Evolutionary conservation across 805 yeast genomes (phyloP), one percentile per base, ranked within the genome.

Genomic region (Pichia manshurica): DNA sequence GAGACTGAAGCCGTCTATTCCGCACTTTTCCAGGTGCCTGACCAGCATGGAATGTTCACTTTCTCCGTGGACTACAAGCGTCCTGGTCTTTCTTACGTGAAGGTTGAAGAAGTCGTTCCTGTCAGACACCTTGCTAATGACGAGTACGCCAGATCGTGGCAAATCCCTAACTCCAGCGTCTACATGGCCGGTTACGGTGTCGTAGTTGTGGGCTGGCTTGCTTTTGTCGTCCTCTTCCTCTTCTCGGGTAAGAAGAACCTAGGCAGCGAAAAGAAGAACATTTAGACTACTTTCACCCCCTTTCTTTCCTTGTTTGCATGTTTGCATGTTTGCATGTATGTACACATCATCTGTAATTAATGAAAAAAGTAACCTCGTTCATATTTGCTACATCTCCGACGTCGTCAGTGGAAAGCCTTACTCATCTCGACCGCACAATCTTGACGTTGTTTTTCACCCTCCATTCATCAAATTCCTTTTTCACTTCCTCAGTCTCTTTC

Each of bases 1-100:
- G 60, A 57, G 2, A 65, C 69, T 5, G 65, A 74, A n/a, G 82
- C 80, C 59, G 62, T 70, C 17, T 82, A 78, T 59, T 68, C 67
- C 19, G 71, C 77, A 17, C 67, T 70, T 45, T 88, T 93, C 66
- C 75, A 74, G 41, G 67, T 88, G 34, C 99, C 99, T 20, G 97
- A 91, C 65, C 96, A 89, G 60, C 96, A 93, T 66, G 99, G 99
- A 48, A 85, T 93, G 77, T 93, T 89, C 70, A 86, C 96, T 2
- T 89, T 87, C 64, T 74, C 75, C 52, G 73, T 85, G 40, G 84
- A 85, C 58, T 90, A 90, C 71, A 77, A 77, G 63, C 81, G 96
- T 61, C 71, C 78, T 13, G 98, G 98, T 5, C 73, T 74, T 57
- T 73, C 86, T 21, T 89, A 73, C 65, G 63, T 91, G 45, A 72